Conservation (phyloP, 345 rosid species). For the Conringia planisiliqua region DNA sequence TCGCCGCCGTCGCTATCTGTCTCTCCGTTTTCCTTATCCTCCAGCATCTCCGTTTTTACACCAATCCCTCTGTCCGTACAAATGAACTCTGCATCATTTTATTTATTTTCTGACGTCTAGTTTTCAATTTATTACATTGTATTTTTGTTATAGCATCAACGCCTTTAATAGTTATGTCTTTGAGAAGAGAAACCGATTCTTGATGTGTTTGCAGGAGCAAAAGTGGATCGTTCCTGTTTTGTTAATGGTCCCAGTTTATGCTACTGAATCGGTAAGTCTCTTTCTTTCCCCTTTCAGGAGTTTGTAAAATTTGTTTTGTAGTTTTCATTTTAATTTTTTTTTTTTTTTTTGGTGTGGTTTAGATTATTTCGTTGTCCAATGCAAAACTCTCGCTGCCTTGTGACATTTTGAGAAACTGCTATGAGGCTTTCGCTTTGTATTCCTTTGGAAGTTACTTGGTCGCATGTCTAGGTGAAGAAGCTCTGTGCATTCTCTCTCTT, state of each 20-base stretch:
- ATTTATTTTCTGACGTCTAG: neutral
- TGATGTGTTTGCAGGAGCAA: conserved; percentile 58
- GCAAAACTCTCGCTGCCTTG: conserved; percentile 59
- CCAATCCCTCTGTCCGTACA: conserved; percentile 59
- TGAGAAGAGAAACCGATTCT: neutral
- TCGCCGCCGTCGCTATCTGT: conserved; percentile 49
- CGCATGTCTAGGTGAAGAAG: conserved; percentile 74
- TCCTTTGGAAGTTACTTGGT: conserved; percentile 86
- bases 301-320: neutral
- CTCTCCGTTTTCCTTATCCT: conserved; percentile 55
- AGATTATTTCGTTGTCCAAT: conserved; percentile 67
- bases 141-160: neutral
- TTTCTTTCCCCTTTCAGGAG: neutral
- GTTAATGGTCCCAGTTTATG: conserved; percentile 89
- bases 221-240: conserved; percentile 79
- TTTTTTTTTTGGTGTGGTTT: neutral
- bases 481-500: neutral
- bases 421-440: conserved; percentile 87
- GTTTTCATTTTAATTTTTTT: neutral
- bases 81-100: neutral
- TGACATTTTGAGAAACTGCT: conserved; percentile 80
- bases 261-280: conserved; percentile 70
- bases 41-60: conserved; percentile 78
- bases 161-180: neutral
- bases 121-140: neutral